Evolutionary conservation across 1,284 basidiomycete genomes (phyloP).

Genomic region (Phylloporus gajari): DNA sequence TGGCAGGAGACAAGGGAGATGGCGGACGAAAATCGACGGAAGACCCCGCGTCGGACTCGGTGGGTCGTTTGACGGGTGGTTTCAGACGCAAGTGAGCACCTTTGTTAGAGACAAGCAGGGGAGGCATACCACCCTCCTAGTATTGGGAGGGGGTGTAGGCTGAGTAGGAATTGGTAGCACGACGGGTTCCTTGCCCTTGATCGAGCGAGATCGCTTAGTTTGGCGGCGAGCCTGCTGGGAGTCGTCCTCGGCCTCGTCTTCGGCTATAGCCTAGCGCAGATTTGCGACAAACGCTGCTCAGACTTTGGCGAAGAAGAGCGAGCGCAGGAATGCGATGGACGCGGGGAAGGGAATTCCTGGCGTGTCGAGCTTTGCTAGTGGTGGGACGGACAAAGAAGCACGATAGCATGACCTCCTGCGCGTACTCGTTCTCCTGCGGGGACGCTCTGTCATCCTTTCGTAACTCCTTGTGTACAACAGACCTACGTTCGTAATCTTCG

Average conservation of each 20-base stretch:
- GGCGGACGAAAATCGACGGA: conserved; percentile 32
- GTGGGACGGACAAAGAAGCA: too few species aligned
- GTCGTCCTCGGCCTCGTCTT: conserved; percentile 61
- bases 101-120: conserved; percentile 51
- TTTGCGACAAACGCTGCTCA: conserved; percentile 54
- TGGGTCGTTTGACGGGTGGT: conserved; percentile 43
- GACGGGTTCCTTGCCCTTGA: conserved; percentile 54
- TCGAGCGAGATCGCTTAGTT: conserved; percentile 40
- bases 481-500: too few species aligned
- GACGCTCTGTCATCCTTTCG: too few species aligned
- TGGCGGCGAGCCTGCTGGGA: conserved; percentile 50
- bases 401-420: too few species aligned
- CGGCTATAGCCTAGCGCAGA: conserved; percentile 58
- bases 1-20: conserved; percentile 44
- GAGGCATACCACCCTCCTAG: conserved; percentile 22
- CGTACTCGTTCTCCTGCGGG: too few species aligned
- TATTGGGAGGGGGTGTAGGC: conserved; percentile 37
- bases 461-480: too few species aligned
- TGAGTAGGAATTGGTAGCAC: conserved; percentile 32
- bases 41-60: conserved; percentile 31
- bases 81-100: conserved; percentile 56
- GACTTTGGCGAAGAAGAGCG: conserved; percentile 50
- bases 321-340: conserved; percentile 60
- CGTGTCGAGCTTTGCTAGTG: too few species aligned
- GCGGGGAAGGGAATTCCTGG: too few species aligned